Evolutionary conservation across 352 stramenopile species (phyloP), one percentile per base, ranked within the genome.

Genomic region (Phytopythium mirpurense): DNA sequence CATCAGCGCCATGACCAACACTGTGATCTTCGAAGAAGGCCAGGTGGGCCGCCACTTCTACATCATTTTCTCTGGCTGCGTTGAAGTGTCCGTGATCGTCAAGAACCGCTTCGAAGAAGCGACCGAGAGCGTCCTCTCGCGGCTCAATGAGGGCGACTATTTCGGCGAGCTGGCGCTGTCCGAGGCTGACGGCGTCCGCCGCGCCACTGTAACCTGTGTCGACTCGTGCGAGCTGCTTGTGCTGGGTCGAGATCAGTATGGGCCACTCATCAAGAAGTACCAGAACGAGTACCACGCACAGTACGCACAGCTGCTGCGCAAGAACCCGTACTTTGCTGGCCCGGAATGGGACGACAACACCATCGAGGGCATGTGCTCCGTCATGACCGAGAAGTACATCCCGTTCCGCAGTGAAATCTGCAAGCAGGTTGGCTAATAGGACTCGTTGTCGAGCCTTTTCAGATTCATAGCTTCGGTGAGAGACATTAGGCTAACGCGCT

Each of bases 311-410:
- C 71, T 91, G 62, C 66, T 93, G 24, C 70, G 74, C 29, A 80
- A 85, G 60, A 93, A 93, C 36, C 55, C 74, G 1, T 89, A 89
- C 48, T 93, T 93, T 46, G 77, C 77, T 27, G 83, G 83, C 2
- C 67, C 76, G 10, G 83, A 88, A 24, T 93, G 83, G 83, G 79
- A 93, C 57, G 72, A 80, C 55, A 83, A 83, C 35, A 93, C 80
- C 34, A 88, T 93, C 43, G 76, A 90, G 57, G 78, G 75, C 29
- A 91, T 93, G 80, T 93, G 83, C 42, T 85, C 78, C 0, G 83
- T 93, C 34, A 93, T 93, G 83, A 78, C 72, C 1, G 83, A 93
- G 47, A 93, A 93, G 51, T 86, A 88, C 46, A 74, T 91, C 41
- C 63, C 83, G 1, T 90, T 77, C 42, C 65, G 60, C 32, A 68